phyloP scores from a whole-genome alignment of 148 eudicot genomes.

The Selenicereus undatus region DNA sequence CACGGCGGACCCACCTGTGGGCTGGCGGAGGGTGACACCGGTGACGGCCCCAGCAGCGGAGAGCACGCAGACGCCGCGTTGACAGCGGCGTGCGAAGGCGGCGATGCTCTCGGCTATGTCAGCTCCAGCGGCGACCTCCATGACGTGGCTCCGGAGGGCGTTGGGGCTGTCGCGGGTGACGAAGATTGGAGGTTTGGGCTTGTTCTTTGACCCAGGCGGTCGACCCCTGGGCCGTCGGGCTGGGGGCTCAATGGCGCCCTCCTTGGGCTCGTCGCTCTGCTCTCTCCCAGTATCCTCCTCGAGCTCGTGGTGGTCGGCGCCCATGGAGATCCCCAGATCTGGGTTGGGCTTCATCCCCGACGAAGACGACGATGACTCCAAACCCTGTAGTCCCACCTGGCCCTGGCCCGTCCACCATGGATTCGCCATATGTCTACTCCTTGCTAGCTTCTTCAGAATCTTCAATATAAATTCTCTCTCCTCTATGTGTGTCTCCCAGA shows the following conservation, averaged over 20 bases:
- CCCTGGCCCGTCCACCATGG: conserved; percentile 40
- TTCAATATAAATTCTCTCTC: background rate
- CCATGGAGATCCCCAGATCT: conserved; percentile 49
- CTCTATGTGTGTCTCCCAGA: too few species aligned
- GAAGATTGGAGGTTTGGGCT: conserved; percentile 55
- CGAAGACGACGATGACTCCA: conserved; percentile 24
- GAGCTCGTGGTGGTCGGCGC: background rate
- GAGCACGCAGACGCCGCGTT: conserved; percentile 58
- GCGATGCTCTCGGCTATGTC: conserved; percentile 54
- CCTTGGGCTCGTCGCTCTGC: conserved; percentile 46
- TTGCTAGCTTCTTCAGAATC: background rate
- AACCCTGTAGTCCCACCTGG: conserved; percentile 22
- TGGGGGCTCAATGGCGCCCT: conserved; percentile 50
- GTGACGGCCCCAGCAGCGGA: conserved; percentile 53
- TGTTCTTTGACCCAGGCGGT: conserved; percentile 61
- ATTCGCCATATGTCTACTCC: conserved; percentile 21
- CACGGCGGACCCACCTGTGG: conserved; percentile 27
- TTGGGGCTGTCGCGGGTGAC: conserved; percentile 64
- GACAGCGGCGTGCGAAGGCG: conserved; percentile 43
- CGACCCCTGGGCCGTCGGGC: conserved; percentile 47
- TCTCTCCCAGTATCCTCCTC: conserved; percentile 26
- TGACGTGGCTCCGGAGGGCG: conserved; percentile 57
- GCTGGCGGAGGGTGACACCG: conserved; percentile 48
- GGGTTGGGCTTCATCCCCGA: conserved; percentile 28
- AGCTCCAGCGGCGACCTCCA: conserved; percentile 52